Evolutionary conservation across 352 stramenopile genomes (phyloP).

Genomic region (Pythium dissotocum): DNA sequence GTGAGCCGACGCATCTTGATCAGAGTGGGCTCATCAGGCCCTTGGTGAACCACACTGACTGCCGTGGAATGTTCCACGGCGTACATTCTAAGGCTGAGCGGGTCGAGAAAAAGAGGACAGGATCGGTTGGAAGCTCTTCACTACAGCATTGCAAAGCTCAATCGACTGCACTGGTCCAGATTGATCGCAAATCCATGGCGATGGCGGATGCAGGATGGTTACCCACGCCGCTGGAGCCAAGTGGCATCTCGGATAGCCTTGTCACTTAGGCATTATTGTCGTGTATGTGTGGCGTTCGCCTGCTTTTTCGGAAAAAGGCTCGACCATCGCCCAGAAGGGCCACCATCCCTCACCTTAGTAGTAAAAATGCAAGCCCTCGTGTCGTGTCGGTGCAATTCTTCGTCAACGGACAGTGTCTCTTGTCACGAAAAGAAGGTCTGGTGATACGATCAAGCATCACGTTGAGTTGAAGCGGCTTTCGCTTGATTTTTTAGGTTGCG

Average conservation of each 20-base stretch:
- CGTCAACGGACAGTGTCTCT: not conserved
- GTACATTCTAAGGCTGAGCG: too few relatives aligned
- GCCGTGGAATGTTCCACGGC: too few relatives aligned
- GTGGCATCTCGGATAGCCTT: not conserved
- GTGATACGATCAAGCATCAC: not conserved
- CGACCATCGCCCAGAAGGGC: not conserved
- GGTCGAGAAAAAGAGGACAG: too few relatives aligned
- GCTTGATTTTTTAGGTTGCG: constrained; percentile 14
- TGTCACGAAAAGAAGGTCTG: not conserved
- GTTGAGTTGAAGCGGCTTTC: constrained; percentile 8
- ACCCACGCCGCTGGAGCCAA: not conserved
- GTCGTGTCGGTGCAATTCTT: not conserved
- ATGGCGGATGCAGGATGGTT: not conserved
- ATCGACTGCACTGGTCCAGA: too few relatives aligned
- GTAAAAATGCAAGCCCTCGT: too few relatives aligned
- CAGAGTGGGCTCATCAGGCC: not conserved
- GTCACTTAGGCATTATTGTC: not conserved
- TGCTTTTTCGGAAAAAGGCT: constrained; percentile 18
- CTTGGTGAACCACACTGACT: not conserved
- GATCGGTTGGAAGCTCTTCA: too few relatives aligned
- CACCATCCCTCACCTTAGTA: not conserved
- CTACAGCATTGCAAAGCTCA: too few relatives aligned
- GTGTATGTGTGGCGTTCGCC: not conserved
- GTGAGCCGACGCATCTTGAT: not conserved
- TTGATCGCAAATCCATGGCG: too few relatives aligned